Conservation (phyloP, 1,139 yeast genomes). For the Lodderomyces oxycetoniae region DNA sequence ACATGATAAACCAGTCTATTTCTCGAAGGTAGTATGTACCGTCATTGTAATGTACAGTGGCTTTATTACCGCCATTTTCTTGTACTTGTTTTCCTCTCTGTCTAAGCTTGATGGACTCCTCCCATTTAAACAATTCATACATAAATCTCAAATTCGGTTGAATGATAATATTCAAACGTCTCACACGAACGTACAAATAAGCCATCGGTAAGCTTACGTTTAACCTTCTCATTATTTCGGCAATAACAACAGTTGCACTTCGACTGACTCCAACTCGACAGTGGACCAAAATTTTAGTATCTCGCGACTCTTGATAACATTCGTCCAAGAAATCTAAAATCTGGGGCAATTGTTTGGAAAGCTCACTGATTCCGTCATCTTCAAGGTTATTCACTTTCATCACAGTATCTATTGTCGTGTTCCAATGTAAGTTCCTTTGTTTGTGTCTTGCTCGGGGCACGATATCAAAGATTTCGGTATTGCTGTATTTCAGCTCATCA, state of each 20-base stretch:
- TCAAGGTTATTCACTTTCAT: slow-evolving; percentile 44
- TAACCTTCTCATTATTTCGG: slow-evolving; percentile 44
- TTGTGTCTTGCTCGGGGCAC: slow-evolving; percentile 14
- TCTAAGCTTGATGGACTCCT: slow-evolving; percentile 22
- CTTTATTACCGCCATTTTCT: slow-evolving; percentile 1
- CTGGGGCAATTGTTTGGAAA: slow-evolving; percentile 31
- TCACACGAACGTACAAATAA: slow-evolving; percentile 42
- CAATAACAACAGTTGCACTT: slow-evolving; percentile 47
- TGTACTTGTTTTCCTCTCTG: slow-evolving; percentile 3
- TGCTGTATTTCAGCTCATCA: slow-evolving; percentile 27
- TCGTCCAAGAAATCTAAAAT: slow-evolving; percentile 35
- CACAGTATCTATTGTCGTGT: slow-evolving; percentile 27
- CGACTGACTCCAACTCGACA: slow-evolving; percentile 51
- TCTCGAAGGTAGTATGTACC: slow-evolving; percentile 40
- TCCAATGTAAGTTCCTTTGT: slow-evolving; percentile 4
- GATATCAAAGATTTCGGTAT: slow-evolving; percentile 31
- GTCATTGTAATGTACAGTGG: not conserved
- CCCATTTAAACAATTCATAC: slow-evolving; percentile 50
- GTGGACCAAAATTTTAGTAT: slow-evolving; percentile 39
- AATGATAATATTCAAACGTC: slow-evolving; percentile 44
- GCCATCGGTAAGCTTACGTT: slow-evolving; percentile 37
- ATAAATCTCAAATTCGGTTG: slow-evolving; percentile 47
- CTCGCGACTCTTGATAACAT: slow-evolving; percentile 24
- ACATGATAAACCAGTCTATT: slow-evolving; percentile 87
- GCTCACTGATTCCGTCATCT: slow-evolving; percentile 47